Conservation (phyloP, 495 filamentous ascomycete genomes). For the Friedmanniomyces endolithicus region DNA sequence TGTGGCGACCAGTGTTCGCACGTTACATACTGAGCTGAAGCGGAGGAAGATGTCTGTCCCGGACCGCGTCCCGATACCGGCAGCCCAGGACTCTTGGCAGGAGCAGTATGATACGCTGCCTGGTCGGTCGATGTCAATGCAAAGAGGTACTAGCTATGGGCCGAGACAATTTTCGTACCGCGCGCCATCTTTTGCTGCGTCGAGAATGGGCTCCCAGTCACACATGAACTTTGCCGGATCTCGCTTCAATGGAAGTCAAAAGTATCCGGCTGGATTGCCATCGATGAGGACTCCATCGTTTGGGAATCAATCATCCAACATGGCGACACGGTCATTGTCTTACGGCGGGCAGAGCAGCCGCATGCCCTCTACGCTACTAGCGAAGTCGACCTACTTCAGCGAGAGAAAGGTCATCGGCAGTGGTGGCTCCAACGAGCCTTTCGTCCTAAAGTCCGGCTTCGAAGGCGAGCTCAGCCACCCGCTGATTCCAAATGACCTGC, state of each 20-base stretch:
- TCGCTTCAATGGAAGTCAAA: background rate
- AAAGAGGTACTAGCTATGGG: background rate
- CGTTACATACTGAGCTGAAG: background rate
- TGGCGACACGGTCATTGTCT: too few species aligned
- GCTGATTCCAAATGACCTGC: background rate
- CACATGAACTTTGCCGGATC: background rate
- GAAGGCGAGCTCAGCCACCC: background rate
- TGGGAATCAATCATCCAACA: too few species aligned
- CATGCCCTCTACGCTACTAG: background rate
- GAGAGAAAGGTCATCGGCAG: background rate
- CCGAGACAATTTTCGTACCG: background rate
- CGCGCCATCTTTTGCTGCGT: background rate
- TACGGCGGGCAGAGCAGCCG: background rate
- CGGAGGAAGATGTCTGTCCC: background rate
- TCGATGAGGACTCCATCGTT: background rate
- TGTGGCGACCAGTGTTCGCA: background rate
- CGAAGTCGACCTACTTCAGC: background rate
- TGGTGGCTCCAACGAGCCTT: background rate
- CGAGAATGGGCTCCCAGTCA: background rate
- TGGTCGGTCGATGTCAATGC: background rate
- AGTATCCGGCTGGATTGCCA: background rate
- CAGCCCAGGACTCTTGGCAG: background rate
- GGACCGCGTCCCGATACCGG: background rate
- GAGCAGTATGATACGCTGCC: background rate
- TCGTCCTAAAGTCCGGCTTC: background rate